A percentile compares a stretch with the other conserved stretches of the same genome.
Conservation (phyloP, 305 asterid genomes). For the Fraxinus paxiana region DNA sequence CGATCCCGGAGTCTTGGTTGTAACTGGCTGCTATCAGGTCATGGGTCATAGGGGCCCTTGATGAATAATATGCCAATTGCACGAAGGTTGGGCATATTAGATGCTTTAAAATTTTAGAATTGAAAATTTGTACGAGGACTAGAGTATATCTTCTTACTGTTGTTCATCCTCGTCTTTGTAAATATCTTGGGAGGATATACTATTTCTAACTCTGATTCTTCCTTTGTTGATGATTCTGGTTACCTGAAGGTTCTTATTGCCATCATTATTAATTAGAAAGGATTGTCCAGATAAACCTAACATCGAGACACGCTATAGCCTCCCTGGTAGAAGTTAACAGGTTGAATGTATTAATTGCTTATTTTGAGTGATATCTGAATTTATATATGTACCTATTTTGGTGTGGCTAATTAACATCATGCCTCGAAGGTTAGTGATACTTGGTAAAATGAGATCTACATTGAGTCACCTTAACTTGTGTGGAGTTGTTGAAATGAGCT, state of each 20-base stretch:
- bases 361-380: constrained; percentile 8
- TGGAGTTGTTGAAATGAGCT: neutral
- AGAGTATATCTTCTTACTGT: constrained; percentile 1
- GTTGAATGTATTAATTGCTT: neutral
- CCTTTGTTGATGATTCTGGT: neutral
- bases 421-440: neutral
- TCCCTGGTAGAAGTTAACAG: constrained; percentile 24
- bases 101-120: constrained; percentile 14
- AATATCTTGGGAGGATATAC: constrained; percentile 17
- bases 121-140: constrained; percentile 18
- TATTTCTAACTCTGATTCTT: neutral
- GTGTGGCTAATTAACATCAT: neutral
- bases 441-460: neutral
- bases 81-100: constrained; percentile 3
- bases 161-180: constrained; percentile 1
- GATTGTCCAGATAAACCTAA: constrained; percentile 5
- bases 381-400: neutral
- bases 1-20: neutral
- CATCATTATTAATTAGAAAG: constrained; percentile 19
- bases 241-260: constrained; percentile 18
- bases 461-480: neutral
- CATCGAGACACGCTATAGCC: constrained; percentile 11
- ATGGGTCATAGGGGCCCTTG: constrained; percentile 7
- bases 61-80: neutral
- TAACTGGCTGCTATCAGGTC: neutral